phyloP scores from a whole-genome alignment of 2,329 filamentous ascomycete genomes.

The Colletotrichum melonis region DNA sequence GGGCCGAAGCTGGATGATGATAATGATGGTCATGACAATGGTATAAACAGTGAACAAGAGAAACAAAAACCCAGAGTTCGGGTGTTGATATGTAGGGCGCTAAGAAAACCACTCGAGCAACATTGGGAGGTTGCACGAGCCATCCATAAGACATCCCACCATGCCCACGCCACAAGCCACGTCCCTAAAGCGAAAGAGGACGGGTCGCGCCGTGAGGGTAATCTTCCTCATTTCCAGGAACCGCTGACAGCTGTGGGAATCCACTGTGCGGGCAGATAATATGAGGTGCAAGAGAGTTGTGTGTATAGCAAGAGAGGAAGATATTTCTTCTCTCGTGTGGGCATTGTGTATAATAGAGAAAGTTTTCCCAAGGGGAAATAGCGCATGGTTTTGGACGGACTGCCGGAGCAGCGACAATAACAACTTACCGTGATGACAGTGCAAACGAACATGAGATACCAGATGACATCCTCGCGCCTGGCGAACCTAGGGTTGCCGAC shows the following conservation, averaged over 20 bases:
- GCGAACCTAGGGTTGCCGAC: conserved; percentile 76
- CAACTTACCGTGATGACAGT: conserved; percentile 81
- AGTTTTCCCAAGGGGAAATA: conserved; percentile 9
- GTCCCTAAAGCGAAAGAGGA: conserved; percentile 75
- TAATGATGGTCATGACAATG: neutral
- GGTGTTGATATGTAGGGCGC: conserved; percentile 68
- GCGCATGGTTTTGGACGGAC: conserved; percentile 19
- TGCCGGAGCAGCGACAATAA: conserved; percentile 36
- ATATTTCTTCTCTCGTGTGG: neutral
- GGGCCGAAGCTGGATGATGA: conserved; percentile 30
- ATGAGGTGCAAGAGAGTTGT: conserved; percentile 54
- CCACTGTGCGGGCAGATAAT: conserved; percentile 84
- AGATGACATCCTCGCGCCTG: conserved; percentile 81
- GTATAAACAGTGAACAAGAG: conserved; percentile 26
- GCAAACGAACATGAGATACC: conserved; percentile 81
- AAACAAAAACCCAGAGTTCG: conserved; percentile 37
- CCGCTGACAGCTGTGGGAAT: conserved; percentile 77
- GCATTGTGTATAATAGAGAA: conserved; percentile 3
- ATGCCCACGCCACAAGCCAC: conserved; percentile 75
- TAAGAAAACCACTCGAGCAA: conserved; percentile 68
- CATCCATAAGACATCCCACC: conserved; percentile 82
- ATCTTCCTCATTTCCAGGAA: conserved; percentile 89
- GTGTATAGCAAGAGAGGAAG: conserved; percentile 12
- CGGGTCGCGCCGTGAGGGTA: conserved; percentile 72
- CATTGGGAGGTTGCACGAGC: conserved; percentile 69